Evolutionary conservation across 2,329 filamentous ascomycete genomes (phyloP).

Genomic region (Colletotrichum tofieldiae): DNA sequence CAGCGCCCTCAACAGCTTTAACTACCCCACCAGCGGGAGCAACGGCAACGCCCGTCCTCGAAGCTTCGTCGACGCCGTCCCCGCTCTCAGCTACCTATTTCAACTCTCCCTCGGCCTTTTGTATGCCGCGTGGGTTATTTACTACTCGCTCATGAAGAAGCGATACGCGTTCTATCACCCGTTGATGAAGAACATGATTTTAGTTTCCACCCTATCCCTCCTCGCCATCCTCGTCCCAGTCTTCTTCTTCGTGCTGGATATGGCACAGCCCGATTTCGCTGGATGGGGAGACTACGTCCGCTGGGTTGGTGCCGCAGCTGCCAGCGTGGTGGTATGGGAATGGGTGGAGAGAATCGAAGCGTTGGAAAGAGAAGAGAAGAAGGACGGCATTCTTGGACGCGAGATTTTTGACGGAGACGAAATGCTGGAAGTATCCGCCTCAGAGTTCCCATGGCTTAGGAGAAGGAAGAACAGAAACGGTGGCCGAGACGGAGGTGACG

Average conservation of each 20-base stretch:
- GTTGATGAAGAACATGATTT: constrained; percentile 89
- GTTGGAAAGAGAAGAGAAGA: constrained; percentile 91
- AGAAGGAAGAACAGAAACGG: constrained; percentile 53
- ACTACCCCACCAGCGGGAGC: constrained; percentile 66
- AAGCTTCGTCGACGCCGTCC: constrained; percentile 90
- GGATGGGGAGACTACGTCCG: constrained; percentile 96
- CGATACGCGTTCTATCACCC: constrained; percentile 92
- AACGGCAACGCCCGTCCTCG: constrained; percentile 74
- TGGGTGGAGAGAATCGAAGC: constrained; percentile 97
- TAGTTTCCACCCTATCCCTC: constrained; percentile 85
- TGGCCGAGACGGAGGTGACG: constrained; percentile 47
- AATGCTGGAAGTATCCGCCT: constrained; percentile 79
- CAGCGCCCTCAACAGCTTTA: constrained; percentile 91
- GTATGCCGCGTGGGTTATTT: constrained; percentile 94
- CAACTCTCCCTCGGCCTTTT: constrained; percentile 88
- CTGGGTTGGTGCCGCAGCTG: constrained; percentile 95
- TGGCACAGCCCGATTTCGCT: constrained; percentile 86
- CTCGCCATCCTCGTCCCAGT: constrained; percentile 89
- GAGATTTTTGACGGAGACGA: constrained; percentile 96
- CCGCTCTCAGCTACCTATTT: constrained; percentile 92
- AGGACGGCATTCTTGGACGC: constrained; percentile 90
- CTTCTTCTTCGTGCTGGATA: constrained; percentile 94
- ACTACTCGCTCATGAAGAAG: constrained; percentile 93
- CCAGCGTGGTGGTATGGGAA: constrained; percentile 98
- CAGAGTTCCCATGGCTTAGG: constrained; percentile 65